phyloP scores from a whole-genome alignment of 2,329 filamentous ascomycete genomes.

The Diaporthe sp. region DNA sequence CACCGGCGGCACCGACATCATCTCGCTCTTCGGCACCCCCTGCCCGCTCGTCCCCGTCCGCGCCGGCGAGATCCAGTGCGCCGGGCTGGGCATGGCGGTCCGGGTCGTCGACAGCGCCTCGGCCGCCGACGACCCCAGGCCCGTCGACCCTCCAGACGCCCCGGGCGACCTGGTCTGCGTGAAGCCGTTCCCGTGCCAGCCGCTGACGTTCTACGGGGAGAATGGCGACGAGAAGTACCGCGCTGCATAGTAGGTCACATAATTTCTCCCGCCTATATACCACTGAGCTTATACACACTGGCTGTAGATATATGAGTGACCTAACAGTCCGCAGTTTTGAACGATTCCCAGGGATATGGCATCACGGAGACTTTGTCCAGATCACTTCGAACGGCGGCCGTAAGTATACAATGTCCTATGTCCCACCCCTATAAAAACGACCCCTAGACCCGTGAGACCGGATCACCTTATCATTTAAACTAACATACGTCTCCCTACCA shows the following conservation, averaged over 20 bases:
- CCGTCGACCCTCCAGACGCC: slow-evolving; percentile 68
- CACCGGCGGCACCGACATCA: slow-evolving; percentile 96
- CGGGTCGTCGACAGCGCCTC: slow-evolving; percentile 69
- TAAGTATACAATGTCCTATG: neutral
- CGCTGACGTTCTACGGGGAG: slow-evolving; percentile 87
- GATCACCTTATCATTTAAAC: neutral
- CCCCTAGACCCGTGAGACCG: neutral
- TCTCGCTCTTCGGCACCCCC: slow-evolving; percentile 92
- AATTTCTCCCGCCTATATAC: neutral
- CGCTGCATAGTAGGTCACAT: slow-evolving; percentile 71
- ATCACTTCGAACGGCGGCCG: slow-evolving; percentile 77
- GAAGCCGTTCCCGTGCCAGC: slow-evolving; percentile 89
- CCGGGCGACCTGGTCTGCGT: slow-evolving; percentile 92
- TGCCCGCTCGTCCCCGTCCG: slow-evolving; percentile 82
- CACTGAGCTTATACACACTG: neutral
- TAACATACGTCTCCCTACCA: neutral
- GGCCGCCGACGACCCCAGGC: slow-evolving; percentile 62
- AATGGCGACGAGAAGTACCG: slow-evolving; percentile 82
- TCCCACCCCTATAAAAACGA: neutral
- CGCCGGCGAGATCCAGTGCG: slow-evolving; percentile 82
- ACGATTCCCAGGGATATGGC: slow-evolving; percentile 84
- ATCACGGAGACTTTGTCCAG: slow-evolving; percentile 92
- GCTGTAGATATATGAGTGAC: neutral
- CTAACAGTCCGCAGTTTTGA: slow-evolving; percentile 70
- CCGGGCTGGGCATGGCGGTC: slow-evolving; percentile 85